Percentiles rank a stretch among this genome's conserved stretches.
These are phyloP conservation scores for Epichloe glyceriae DNA, from an alignment of 2,329 filamentous ascomycete genomes.

Conservation along the genomic window DNA sequence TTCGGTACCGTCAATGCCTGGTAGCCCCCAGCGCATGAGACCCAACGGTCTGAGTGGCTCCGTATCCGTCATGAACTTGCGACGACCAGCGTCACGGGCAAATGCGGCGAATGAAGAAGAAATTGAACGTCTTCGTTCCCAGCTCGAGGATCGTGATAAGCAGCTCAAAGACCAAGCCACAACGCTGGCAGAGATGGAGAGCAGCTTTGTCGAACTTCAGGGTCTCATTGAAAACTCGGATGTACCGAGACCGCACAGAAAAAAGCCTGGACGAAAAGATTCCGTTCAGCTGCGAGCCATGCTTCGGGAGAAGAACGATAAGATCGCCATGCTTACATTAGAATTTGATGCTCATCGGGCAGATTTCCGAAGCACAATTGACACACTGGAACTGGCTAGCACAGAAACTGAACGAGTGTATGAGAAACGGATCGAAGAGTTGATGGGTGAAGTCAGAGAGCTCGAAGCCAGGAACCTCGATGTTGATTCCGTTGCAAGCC, in stretches of 20 bases:
- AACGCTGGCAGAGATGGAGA: slow-evolving; percentile 80
- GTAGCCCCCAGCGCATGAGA: slow-evolving; percentile 36
- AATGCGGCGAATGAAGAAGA: slow-evolving; percentile 53
- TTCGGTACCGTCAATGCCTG: slow-evolving; percentile 27
- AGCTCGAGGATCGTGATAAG: slow-evolving; percentile 72
- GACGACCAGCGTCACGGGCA: slow-evolving; percentile 41
- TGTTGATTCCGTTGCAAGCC: slow-evolving; percentile 78
- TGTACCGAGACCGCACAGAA: slow-evolving; percentile 26
- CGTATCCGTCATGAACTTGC: slow-evolving; percentile 39
- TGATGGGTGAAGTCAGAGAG: slow-evolving; percentile 73
- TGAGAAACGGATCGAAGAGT: slow-evolving; percentile 77
- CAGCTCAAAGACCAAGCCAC: slow-evolving; percentile 81
- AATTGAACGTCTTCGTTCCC: slow-evolving; percentile 54
- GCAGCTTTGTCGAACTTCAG: slow-evolving; percentile 65
- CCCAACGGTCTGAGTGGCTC: slow-evolving; percentile 42
- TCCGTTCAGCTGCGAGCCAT: slow-evolving; percentile 64
- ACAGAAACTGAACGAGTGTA: slow-evolving; percentile 94
- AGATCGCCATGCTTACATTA: slow-evolving; percentile 80
- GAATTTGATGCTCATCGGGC: slow-evolving; percentile 93
- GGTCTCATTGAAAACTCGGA: slow-evolving; percentile 51
- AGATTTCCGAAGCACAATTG: slow-evolving; percentile 92
- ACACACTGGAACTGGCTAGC: slow-evolving; percentile 89
- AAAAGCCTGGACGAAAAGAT: slow-evolving; percentile 53
- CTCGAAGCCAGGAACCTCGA: slow-evolving; percentile 74
- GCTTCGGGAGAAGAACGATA: slow-evolving; percentile 90